A percentile compares a stretch with the other conserved stretches of the same genome.
These are phyloP conservation scores for Eucalyptus pauciflora DNA, from an alignment of 345 rosid genomes.

Conservation along the genomic window DNA sequence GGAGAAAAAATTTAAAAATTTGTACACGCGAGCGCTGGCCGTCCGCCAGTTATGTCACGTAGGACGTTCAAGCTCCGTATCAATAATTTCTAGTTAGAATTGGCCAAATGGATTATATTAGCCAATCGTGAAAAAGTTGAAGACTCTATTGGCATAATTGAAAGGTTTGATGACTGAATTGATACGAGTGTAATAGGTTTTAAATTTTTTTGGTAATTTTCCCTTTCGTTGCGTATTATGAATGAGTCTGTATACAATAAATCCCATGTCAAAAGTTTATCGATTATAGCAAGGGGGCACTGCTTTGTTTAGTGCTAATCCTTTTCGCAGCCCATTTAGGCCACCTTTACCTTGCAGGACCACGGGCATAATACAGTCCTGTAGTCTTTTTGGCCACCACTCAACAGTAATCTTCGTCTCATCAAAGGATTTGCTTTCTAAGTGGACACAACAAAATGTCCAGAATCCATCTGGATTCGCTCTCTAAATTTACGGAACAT, in stretches of 20 bases:
- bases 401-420: not conserved
- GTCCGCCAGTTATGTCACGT: not conserved
- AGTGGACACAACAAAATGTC: not conserved
- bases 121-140: not conserved
- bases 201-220: no score
- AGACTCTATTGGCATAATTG: not conserved
- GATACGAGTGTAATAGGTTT: no score
- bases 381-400: not conserved
- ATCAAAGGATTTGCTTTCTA: not conserved
- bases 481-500: not conserved
- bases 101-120: not conserved
- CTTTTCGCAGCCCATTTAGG: not conserved
- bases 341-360: not conserved
- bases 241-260: not conserved
- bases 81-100: not conserved
- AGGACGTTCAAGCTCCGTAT: accelerated
- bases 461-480: not conserved
- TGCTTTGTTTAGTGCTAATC: not conserved
- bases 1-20: not conserved
- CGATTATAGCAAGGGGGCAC: not conserved
- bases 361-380: not conserved
- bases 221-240: not conserved
- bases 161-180: not conserved
- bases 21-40: accelerated
- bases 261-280: not conserved